Base-by-base conservation (phyloP, 163 green algal genomes). In the Smithsoniella earleae region DNA sequence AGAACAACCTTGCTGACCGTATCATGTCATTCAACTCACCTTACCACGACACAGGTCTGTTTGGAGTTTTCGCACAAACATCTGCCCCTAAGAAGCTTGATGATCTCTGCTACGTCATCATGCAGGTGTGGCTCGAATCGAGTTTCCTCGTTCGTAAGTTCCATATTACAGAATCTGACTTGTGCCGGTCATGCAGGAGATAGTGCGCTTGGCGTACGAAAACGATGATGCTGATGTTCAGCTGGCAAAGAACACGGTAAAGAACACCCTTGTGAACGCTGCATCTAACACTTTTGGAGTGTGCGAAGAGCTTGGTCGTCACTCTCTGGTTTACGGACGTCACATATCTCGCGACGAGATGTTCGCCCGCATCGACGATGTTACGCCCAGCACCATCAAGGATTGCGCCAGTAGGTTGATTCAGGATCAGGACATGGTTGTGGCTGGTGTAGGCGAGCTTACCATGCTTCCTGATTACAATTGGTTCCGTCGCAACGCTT, bases 21-120 rank as follows among this genome's bases (percentile, higher is more conserved):
- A 95, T 89, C 85, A 97, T 95, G 85, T 90, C 95, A 27, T 99
- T 99, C 88, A 98, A 98, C 90, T 98, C 93, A 66, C 96, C 96
- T 86, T 99, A 99, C 84, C 88, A 93, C 36, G 95, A 99, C 86
- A 90, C 91, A 2, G 92, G 94, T 5, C 85, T 99, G 46, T 99
- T 98, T 81, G 94, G 94, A 54, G 87, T 99, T 62, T 96, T 96
- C 76, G 90, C 25, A 13, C 58, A 69, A 33, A 69, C 58, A n/a
- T 38, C n/a, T 40, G 58, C 38, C 25, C 58, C 58, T 37, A 76
- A 49, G 2, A 74, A 83, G 52, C 79, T 84, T 49, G 79, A 93
- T 72, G 85, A 95, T 79, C 83, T 95, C 46, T 77, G 80, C 18
- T 96, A 83, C 84, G 74, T 78, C 40, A 82, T 95, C 49, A 96